Percentiles rank a stretch among this genome's conserved stretches.
Evolutionary conservation across 2,329 filamentous ascomycete species (phyloP).

Genomic region (Lecanicillium sp.): DNA sequence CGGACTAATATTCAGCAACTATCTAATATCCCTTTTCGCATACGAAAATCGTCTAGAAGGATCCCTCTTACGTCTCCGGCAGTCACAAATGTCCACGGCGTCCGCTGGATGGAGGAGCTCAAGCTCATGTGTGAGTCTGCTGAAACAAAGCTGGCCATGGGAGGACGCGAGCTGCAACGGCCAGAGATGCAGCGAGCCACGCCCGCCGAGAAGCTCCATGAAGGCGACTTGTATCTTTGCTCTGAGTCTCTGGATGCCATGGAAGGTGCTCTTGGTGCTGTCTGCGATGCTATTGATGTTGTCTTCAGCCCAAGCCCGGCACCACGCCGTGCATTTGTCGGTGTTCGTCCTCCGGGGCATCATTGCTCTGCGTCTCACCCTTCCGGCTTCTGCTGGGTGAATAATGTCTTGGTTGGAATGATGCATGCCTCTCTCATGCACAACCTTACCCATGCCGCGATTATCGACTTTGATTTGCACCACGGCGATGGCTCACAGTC

Average conservation of each 20-base stretch:
- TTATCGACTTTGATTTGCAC: constrained; percentile 85
- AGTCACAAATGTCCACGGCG: constrained; percentile 86
- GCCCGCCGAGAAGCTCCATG: constrained; percentile 57
- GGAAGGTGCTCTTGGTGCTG: constrained; percentile 83
- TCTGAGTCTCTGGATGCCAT: constrained; percentile 78
- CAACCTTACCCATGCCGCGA: constrained; percentile 86
- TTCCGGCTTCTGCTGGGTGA: constrained; percentile 97
- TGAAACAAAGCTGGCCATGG: constrained; percentile 66
- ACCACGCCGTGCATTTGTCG: constrained; percentile 77
- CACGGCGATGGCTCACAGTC: constrained; percentile 94
- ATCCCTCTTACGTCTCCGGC: constrained; percentile 64
- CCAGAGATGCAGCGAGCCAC: constrained; percentile 49
- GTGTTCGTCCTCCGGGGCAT: constrained; percentile 86
- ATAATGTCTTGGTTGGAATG: constrained; percentile 96
- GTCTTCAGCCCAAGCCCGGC: constrained; percentile 53
- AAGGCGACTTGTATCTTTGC: constrained; percentile 87
- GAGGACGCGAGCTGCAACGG: constrained; percentile 69
- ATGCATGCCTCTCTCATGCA: constrained; percentile 79
- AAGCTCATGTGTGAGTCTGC: constrained; percentile 76
- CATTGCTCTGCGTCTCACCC: constrained; percentile 86
- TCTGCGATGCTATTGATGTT: constrained; percentile 85
- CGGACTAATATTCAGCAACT: constrained; percentile 44
- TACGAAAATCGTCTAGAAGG: constrained; percentile 68
- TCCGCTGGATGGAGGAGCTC: constrained; percentile 89
- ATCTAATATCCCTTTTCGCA: constrained; percentile 66